Conservation (phyloP, 345 rosid genomes). For the Heritiera fomes region DNA sequence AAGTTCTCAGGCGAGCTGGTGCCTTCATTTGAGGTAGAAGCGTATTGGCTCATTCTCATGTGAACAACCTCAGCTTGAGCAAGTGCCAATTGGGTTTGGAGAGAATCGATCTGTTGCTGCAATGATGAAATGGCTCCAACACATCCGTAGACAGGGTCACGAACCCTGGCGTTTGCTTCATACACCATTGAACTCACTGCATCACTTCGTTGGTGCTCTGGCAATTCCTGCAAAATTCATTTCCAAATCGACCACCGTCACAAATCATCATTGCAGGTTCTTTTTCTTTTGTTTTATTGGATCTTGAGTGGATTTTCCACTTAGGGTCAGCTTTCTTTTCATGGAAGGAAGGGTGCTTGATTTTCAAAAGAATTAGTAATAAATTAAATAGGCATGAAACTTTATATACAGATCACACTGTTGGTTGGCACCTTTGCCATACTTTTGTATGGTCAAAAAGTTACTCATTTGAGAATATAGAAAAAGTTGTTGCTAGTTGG, state of each 20-base stretch:
- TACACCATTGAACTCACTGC: slow-evolving; percentile 97
- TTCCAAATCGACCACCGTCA: not conserved
- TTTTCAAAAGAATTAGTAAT: slow-evolving; percentile 9
- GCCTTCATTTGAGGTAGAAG: slow-evolving; percentile 20
- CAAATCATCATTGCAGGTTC: not conserved
- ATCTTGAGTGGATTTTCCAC: slow-evolving; percentile 20
- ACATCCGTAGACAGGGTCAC: slow-evolving; percentile 90
- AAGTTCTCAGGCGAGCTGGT: slow-evolving; percentile 19
- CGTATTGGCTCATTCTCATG: slow-evolving; percentile 38
- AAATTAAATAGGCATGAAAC: not conserved
- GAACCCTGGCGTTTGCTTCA: slow-evolving; percentile 85
- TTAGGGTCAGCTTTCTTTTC: slow-evolving; percentile 6
- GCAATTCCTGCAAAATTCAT: slow-evolving; percentile 47
- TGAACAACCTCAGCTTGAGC: slow-evolving; percentile 84
- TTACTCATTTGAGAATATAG: not conserved
- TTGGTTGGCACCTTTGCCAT: not conserved
- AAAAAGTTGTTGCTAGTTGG: not conserved
- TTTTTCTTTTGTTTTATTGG: not conserved
- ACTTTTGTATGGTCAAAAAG: not conserved
- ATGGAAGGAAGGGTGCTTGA: not conserved
- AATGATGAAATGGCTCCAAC: slow-evolving; percentile 81
- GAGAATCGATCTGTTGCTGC: slow-evolving; percentile 72
- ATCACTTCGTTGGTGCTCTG: slow-evolving; percentile 68
- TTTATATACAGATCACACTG: not conserved
- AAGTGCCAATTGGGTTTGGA: slow-evolving; percentile 74